Conservation (phyloP, 176 grass and related monocot genomes). For the Zea mays region Zm-B73-REFERENCE-NAM-5.0 NC_050099.1:148255001-148255500, state of each 20-base stretch:
- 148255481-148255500: not conserved
- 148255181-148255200: not conserved
- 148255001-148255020: slow-evolving; percentile 77
- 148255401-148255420: not conserved
- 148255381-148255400: not conserved
- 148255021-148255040: slow-evolving; percentile 59
- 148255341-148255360: slow-evolving; percentile 11
- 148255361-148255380: not conserved
- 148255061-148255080: not conserved
- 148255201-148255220: not conserved
- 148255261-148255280: slow-evolving; percentile 80
- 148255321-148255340: slow-evolving; percentile 16
- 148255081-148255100: not conserved
- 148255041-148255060: not conserved
- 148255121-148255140: not conserved
- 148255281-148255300: slow-evolving; percentile 63
- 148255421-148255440: not conserved
- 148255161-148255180: not conserved
- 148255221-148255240: slow-evolving; percentile 73
- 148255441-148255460: not conserved
- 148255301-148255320: slow-evolving; percentile 21
- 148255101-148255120: not conserved
- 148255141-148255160: not conserved
- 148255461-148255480: not conserved
- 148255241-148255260: slow-evolving; percentile 85